A percentile compares a stretch with the other conserved stretches of the same genome.
Evolutionary conservation across 768 basidiomycete species (phyloP).

Genomic region (Mycena venus): DNA sequence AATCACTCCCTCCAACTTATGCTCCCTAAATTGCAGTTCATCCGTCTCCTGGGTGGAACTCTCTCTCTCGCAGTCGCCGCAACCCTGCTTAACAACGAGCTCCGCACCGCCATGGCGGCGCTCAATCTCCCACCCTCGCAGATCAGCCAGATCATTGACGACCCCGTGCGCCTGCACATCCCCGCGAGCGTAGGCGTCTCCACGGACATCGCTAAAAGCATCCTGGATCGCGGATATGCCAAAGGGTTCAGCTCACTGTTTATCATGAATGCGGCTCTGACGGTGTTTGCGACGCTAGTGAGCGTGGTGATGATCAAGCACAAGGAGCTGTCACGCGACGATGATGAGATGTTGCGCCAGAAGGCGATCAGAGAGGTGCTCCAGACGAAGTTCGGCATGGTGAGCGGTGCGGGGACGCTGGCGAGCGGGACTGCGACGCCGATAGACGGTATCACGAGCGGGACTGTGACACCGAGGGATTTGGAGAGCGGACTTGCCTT

Average conservation of each 20-base stretch:
- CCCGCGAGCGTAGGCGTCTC: constrained; percentile 54
- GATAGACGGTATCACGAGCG: too few relatives aligned
- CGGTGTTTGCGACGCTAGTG: constrained; percentile 66
- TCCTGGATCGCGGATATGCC: constrained; percentile 65
- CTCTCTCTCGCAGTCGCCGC: constrained; percentile 73
- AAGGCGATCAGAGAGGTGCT: constrained; percentile 43
- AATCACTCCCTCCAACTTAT: background rate
- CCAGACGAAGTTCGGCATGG: too few relatives aligned
- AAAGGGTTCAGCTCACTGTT: constrained; percentile 73
- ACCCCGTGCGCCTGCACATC: constrained; percentile 55
- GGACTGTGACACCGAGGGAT: too few relatives aligned
- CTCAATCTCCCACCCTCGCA: constrained; percentile 52
- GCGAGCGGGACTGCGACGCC: too few relatives aligned
- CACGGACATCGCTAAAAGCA: constrained; percentile 48
- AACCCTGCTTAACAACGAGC: constrained; percentile 71
- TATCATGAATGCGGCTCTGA: constrained; percentile 69
- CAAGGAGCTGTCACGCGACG: constrained; percentile 68
- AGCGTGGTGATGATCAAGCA: constrained; percentile 74
- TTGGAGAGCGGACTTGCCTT: too few relatives aligned
- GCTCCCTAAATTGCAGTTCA: constrained; percentile 61
- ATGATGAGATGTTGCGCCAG: constrained; percentile 65
- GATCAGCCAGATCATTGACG: constrained; percentile 61
- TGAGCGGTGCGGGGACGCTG: too few relatives aligned
- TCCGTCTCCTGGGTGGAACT: constrained; percentile 80
- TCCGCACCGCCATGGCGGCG: constrained; percentile 54